Evolutionary conservation across 208 protist genomes (phyloP).

Genomic region (Crithidia thermophila): DNA sequence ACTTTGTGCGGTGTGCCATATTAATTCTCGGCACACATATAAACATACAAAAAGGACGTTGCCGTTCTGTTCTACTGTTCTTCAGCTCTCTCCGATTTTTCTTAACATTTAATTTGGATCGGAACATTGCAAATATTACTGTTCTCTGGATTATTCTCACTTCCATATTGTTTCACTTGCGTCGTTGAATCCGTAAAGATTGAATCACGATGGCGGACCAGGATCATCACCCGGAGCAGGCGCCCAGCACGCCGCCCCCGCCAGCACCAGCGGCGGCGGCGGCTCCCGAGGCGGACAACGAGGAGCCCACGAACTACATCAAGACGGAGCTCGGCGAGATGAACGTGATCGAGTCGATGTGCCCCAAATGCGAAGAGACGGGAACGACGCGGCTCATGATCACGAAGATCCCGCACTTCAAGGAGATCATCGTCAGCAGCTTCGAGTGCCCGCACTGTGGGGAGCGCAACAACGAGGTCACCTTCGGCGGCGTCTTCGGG

Average conservation of each 20-base stretch:
- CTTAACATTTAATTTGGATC: too few species aligned
- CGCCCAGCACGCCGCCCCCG: background rate
- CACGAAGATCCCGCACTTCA: conserved; percentile 92
- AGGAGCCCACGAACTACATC: conserved; percentile 49
- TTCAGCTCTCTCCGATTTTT: too few species aligned
- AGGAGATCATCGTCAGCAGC: conserved; percentile 92
- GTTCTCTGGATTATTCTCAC: background rate
- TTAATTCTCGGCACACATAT: too few species aligned
- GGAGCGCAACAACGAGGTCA: conserved; percentile 90
- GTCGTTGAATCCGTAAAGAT: too few species aligned
- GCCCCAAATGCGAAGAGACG: conserved; percentile 82
- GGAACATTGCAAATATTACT: too few species aligned
- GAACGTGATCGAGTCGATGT: conserved; percentile 90
- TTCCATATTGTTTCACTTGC: background rate
- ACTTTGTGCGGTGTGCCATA: background rate
- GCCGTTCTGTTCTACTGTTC: too few species aligned
- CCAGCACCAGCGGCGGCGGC: background rate
- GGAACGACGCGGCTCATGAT: conserved; percentile 92
- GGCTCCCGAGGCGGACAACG: background rate
- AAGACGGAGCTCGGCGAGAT: conserved; percentile 87
- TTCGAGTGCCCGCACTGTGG: conserved; percentile 91
- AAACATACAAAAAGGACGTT: too few species aligned
- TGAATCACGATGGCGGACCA: conserved; percentile 2
- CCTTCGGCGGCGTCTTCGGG: conserved; percentile 86
- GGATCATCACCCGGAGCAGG: background rate